phyloP scores from a whole-genome alignment of 2,329 filamentous ascomycete species.

The Paecilomyces variotii region DNA sequence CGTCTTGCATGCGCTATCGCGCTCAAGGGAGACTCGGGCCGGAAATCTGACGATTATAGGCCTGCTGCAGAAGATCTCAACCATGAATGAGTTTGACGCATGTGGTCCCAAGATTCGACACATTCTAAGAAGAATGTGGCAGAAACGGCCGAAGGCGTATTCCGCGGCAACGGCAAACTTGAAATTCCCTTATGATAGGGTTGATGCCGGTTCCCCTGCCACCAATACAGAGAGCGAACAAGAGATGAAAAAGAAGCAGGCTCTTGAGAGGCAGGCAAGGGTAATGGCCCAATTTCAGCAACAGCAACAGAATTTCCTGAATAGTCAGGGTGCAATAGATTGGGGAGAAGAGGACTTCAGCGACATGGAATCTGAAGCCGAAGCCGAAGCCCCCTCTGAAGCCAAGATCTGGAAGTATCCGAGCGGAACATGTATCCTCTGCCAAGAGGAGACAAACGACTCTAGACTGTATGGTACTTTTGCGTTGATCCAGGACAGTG shows the following conservation, averaged over 20 bases:
- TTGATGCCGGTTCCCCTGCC: conserved; percentile 77
- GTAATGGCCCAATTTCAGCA: conserved; percentile 98
- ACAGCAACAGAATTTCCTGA: conserved; percentile 91
- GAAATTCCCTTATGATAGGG: conserved; percentile 62
- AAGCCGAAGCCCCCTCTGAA: conserved; percentile 46
- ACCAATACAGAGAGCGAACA: conserved; percentile 50
- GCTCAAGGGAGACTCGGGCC: conserved; percentile 42
- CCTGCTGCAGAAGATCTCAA: conserved; percentile 45
- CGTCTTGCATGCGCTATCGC: conserved; percentile 60
- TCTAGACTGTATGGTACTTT: conserved; percentile 86
- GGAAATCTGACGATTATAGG: conserved; percentile 43
- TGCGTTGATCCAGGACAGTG: conserved; percentile 77
- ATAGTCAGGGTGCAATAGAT: conserved; percentile 77
- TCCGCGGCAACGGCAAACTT: conserved; percentile 55
- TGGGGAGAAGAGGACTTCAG: conserved; percentile 80
- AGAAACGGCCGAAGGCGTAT: conserved; percentile 69
- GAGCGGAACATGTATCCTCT: conserved; percentile 85
- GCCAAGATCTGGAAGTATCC: conserved; percentile 85
- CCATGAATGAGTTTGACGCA: conserved; percentile 67
- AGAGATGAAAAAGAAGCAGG: conserved; percentile 82
- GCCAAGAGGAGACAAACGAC: conserved; percentile 92
- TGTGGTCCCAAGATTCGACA: conserved; percentile 78
- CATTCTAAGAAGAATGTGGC: conserved; percentile 75
- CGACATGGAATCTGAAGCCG: conserved; percentile 46
- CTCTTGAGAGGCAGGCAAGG: conserved; percentile 77